A percentile compares a stretch with the other conserved stretches of the same genome.
These are phyloP conservation scores for Fraxinus ornus DNA, from an alignment of 305 asterid genomes.

Conservation along the genomic window DNA sequence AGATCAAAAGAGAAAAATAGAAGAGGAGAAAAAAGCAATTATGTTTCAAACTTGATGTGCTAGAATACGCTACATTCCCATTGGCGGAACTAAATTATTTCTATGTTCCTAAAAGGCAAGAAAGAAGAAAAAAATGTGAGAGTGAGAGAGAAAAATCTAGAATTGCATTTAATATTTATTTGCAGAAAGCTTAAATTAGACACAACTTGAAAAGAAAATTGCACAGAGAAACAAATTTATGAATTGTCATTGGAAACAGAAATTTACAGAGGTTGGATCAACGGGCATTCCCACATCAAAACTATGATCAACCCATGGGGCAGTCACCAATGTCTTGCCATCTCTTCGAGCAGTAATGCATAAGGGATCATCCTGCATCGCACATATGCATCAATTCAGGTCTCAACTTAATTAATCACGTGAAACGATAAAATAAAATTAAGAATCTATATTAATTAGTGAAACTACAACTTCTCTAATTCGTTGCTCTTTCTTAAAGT, in stretches of 20 bases:
- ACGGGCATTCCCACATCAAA: conserved; percentile 56
- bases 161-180: neutral
- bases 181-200: neutral
- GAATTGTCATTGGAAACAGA: neutral
- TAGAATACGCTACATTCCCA: neutral
- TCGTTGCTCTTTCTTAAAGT: neutral
- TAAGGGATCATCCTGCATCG: conserved; percentile 69
- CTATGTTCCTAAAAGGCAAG: neutral
- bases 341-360: conserved; percentile 75
- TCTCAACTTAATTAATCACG: neutral
- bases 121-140: neutral
- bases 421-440: neutral
- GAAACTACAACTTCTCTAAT: neutral
- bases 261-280: conserved; percentile 56
- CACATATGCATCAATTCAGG: neutral
- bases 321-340: conserved; percentile 63
- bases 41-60: neutral
- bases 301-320: conserved; percentile 85
- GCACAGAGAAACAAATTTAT: neutral
- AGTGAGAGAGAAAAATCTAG: neutral
- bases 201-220: neutral
- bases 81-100: neutral
- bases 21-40: neutral
- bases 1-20: neutral
- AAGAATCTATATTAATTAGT: neutral